Percentiles rank a stretch among this genome's conserved stretches.
These are phyloP conservation scores for Cladophialophora psammophila DNA, from an alignment of 2,329 filamentous ascomycete genomes.

Conservation along the genomic window DNA sequence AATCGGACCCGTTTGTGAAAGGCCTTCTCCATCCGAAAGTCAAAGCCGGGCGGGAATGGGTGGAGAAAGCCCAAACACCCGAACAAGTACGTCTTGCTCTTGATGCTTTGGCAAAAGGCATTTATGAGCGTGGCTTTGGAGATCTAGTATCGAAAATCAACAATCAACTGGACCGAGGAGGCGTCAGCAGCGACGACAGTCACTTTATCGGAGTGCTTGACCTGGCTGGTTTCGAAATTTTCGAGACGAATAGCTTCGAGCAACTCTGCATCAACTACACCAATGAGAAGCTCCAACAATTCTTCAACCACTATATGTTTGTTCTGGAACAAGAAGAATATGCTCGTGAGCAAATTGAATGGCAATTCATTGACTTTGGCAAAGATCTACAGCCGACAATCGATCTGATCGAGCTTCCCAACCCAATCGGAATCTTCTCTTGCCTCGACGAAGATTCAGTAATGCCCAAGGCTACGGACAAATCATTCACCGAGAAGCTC, in stretches of 20 bases:
- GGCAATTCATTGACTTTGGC: slow-evolving; percentile 99
- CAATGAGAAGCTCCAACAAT: slow-evolving; percentile 98
- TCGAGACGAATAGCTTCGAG: slow-evolving; percentile 97
- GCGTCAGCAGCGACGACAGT: slow-evolving; percentile 82
- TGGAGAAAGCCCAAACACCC: slow-evolving; percentile 96
- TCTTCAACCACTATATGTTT: slow-evolving; percentile 99
- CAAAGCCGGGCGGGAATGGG: slow-evolving; percentile 96
- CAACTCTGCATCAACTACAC: slow-evolving; percentile 99
- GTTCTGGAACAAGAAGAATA: slow-evolving; percentile 98
- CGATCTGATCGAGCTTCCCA: slow-evolving; percentile 92
- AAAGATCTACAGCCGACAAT: slow-evolving; percentile 97
- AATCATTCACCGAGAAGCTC: slow-evolving; percentile 96
- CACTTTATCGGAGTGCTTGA: slow-evolving; percentile 98
- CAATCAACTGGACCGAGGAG: slow-evolving; percentile 83
- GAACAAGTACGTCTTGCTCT: slow-evolving; percentile 92
- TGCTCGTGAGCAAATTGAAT: slow-evolving; percentile 95
- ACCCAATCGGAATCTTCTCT: slow-evolving; percentile 98
- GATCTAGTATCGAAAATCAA: slow-evolving; percentile 94
- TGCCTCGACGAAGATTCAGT: slow-evolving; percentile 97
- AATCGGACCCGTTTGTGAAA: slow-evolving; percentile 82
- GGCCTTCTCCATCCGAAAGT: slow-evolving; percentile 91
- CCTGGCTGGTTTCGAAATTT: slow-evolving; percentile 99
- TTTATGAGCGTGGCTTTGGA: slow-evolving; percentile 95
- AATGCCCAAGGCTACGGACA: slow-evolving; percentile 98
- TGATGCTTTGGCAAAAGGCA: slow-evolving; percentile 92